A percentile compares a stretch with the other conserved stretches of the same genome.
These are phyloP conservation scores for Hanseniaspora uvarum DNA, from an alignment of 1,139 yeast species.

Conservation along the genomic window DNA sequence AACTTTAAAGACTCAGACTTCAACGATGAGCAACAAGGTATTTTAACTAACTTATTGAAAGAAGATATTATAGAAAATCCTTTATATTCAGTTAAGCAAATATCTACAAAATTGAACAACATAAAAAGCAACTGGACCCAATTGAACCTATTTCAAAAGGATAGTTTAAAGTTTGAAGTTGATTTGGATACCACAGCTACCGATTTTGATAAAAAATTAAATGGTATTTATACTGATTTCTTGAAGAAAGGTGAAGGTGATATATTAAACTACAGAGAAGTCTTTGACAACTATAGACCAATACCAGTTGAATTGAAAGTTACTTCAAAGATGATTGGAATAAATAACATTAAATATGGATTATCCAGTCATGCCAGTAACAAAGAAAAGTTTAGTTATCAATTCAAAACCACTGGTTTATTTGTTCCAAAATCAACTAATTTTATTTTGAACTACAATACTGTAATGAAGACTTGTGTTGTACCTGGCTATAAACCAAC, in stretches of 20 bases:
- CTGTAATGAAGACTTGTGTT: neutral
- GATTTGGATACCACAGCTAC: neutral
- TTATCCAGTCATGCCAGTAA: conserved; percentile 6
- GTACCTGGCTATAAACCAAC: conserved; percentile 6
- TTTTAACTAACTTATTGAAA: neutral
- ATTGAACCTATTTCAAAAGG: conserved; percentile 1
- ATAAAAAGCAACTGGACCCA: conserved; percentile 9
- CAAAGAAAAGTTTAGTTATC: conserved; percentile 1
- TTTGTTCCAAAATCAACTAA: neutral
- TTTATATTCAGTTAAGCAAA: neutral
- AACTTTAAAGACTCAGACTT: conserved; percentile 4
- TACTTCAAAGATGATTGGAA: neutral
- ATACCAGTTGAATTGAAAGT: conserved; percentile 14
- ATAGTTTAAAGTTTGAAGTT: conserved; percentile 2
- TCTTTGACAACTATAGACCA: conserved; percentile 6
- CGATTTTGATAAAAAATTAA: neutral
- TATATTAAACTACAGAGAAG: conserved; percentile 3
- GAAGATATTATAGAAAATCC: conserved; percentile 12
- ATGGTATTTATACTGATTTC: neutral
- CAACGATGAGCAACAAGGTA: neutral
- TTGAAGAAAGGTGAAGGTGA: neutral
- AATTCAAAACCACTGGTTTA: neutral
- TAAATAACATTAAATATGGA: neutral
- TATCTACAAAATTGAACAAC: neutral
- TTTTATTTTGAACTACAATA: conserved; percentile 1